A percentile compares a stretch with the other conserved stretches of the same genome.
These are phyloP conservation scores for Omphalotus guepiniiformis DNA, from an alignment of 768 basidiomycete species.

Conservation along the genomic window DNA sequence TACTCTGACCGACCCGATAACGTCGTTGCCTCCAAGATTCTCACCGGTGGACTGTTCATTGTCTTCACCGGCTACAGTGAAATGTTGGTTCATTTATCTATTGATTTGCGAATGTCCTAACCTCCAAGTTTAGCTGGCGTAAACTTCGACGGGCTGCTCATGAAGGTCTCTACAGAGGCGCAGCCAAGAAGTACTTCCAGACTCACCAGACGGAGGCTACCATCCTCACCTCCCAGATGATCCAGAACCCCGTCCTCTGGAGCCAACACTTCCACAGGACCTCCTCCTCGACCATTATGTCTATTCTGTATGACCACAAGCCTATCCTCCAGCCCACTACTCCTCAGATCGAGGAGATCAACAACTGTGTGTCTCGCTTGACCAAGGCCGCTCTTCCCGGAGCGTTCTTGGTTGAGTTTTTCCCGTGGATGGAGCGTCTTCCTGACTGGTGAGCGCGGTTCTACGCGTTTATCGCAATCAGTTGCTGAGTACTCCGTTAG, in stretches of 20 bases:
- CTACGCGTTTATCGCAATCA: too few species aligned
- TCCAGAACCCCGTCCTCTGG: constrained; percentile 25
- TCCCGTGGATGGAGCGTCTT: constrained; percentile 22
- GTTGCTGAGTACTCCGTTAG: not conserved
- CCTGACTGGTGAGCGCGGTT: constrained; percentile 17
- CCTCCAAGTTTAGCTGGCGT: constrained; percentile 25
- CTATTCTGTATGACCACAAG: constrained; percentile 13
- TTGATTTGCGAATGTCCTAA: not conserved
- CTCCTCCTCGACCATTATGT: constrained; percentile 11
- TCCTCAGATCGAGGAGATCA: constrained; percentile 7
- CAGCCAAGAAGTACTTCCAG: constrained; percentile 17
- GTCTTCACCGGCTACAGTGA: constrained; percentile 16
- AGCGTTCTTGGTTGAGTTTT: constrained; percentile 24
- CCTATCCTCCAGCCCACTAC: constrained; percentile 9
- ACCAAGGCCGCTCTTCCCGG: constrained; percentile 25
- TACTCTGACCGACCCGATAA: constrained; percentile 16
- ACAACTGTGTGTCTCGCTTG: constrained; percentile 17
- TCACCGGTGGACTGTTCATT: not conserved
- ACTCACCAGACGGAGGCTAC: constrained; percentile 26
- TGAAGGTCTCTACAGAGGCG: constrained; percentile 25
- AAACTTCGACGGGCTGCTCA: constrained; percentile 29
- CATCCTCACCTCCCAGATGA: constrained; percentile 22
- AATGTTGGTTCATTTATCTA: constrained; percentile 12
- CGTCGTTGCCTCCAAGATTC: not conserved
- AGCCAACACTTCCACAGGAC: constrained; percentile 22